Evolutionary conservation across 2,329 filamentous ascomycete species (phyloP).

Genomic region (Fusarium miscanthi): DNA sequence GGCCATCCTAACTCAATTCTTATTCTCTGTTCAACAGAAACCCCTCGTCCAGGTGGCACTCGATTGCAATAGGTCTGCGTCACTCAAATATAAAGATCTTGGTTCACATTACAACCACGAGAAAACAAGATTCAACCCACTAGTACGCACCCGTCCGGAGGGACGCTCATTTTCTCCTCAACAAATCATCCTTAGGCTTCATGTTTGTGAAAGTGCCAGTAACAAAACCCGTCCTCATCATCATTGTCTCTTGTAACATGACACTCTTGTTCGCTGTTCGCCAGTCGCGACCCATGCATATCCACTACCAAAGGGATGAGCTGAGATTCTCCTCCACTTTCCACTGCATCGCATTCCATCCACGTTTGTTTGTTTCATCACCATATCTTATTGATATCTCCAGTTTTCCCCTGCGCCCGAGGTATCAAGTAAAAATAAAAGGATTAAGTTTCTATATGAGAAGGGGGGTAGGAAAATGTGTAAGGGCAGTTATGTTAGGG

Average conservation of each 20-base stretch:
- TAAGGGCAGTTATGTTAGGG: conserved; percentile 24
- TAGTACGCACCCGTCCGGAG: conserved; percentile 35
- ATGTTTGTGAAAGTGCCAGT: conserved; percentile 31
- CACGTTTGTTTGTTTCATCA: conserved; percentile 14
- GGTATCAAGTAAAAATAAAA: conserved; percentile 35
- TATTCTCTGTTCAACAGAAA: conserved; percentile 26
- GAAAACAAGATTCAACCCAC: conserved; percentile 36
- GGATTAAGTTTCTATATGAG: conserved; percentile 37
- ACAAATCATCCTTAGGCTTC: conserved; percentile 30
- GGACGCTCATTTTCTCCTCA: conserved; percentile 20
- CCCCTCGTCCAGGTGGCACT: neutral
- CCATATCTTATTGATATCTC: conserved; percentile 19
- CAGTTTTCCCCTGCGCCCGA: conserved; percentile 26
- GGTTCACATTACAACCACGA: conserved; percentile 32
- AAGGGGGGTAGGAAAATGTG: conserved; percentile 11
- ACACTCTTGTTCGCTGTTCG: conserved; percentile 36
- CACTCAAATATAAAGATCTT: conserved; percentile 15
- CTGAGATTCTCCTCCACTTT: conserved; percentile 5
- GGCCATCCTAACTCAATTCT: neutral
- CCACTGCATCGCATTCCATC: neutral
- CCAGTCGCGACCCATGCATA: neutral
- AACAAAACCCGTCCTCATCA: conserved; percentile 34
- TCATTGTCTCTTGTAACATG: conserved; percentile 39
- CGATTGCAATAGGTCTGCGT: conserved; percentile 3
- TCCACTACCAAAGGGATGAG: conserved; percentile 4